Conservation (phyloP, 352 stramenopile genomes). For the Pythium monospermum region DNA sequence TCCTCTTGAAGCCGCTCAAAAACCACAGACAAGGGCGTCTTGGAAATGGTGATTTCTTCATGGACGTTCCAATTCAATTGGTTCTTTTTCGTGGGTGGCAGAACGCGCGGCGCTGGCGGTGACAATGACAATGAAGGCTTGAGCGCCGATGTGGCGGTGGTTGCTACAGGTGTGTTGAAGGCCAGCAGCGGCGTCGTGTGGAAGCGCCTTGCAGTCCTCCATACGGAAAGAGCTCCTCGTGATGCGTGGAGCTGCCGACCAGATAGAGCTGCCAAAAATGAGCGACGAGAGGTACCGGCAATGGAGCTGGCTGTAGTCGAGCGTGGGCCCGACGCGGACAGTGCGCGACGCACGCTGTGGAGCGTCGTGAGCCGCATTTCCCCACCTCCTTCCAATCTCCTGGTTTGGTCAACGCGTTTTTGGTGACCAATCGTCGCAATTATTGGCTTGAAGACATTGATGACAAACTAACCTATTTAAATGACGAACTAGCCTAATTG, state of each 20-base stretch:
- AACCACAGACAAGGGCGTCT: conserved; percentile 46
- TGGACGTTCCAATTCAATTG: conserved; percentile 39
- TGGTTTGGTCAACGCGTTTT: background rate
- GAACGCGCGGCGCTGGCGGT: too few relatives aligned
- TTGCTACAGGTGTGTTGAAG: too few relatives aligned
- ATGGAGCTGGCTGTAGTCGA: too few relatives aligned
- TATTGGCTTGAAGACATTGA: background rate
- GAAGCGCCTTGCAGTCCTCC: too few relatives aligned
- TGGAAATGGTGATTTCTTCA: conserved; percentile 35
- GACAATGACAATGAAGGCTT: too few relatives aligned
- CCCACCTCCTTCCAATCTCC: background rate
- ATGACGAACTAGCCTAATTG: background rate
- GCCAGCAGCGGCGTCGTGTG: too few relatives aligned
- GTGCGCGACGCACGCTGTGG: conserved; percentile 3
- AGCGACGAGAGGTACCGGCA: too few relatives aligned
- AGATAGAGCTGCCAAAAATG: background rate
- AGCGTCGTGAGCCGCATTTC: conserved; percentile 15
- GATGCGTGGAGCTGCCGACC: too few relatives aligned
- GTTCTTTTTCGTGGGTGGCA: too few relatives aligned
- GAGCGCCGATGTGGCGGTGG: too few relatives aligned
- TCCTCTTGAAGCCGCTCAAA: conserved; percentile 43
- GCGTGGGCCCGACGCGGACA: background rate
- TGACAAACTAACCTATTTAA: background rate
- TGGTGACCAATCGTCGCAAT: too few relatives aligned
- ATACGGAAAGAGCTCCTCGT: too few relatives aligned